phyloP scores from a whole-genome alignment of 2,329 filamentous ascomycete genomes.

The Verticillium tricorpus region DNA sequence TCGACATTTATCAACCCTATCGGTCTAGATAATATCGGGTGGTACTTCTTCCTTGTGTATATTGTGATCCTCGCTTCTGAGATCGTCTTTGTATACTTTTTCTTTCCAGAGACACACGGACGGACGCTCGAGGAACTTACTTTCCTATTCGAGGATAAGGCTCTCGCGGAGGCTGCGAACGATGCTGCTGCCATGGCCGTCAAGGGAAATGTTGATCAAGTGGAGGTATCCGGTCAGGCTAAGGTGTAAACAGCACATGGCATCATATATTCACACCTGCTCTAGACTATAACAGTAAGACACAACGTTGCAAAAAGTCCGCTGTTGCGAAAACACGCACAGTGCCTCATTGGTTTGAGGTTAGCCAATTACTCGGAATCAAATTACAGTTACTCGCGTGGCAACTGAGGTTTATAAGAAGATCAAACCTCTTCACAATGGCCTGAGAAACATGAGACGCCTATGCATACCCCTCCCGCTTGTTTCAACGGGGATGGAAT shows the following conservation, averaged over 20 bases:
- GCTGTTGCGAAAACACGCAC: no score
- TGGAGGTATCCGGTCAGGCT: background rate
- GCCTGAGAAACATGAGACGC: background rate
- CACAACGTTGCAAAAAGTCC: no score
- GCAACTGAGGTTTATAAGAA: background rate
- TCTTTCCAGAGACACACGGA: constrained; percentile 73
- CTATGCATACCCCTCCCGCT: background rate
- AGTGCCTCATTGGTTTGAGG: no score
- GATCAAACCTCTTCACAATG: background rate
- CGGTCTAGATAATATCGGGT: background rate
- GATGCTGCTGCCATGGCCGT: constrained; percentile 20
- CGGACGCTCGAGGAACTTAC: constrained; percentile 62
- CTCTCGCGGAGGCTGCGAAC: constrained; percentile 17
- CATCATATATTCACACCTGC: no score
- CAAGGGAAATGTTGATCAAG: constrained; percentile 1
- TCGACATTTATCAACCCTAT: constrained; percentile 4
- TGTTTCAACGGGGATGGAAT: no score
- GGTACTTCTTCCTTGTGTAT: constrained; percentile 2
- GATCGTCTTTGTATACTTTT: constrained; percentile 58
- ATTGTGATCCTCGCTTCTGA: constrained; percentile 15
- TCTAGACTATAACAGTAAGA: no score
- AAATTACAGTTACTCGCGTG: constrained; percentile 1
- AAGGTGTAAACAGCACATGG: no score
- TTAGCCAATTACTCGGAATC: background rate
- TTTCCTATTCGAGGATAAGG: constrained; percentile 21